A percentile compares a stretch with the other conserved stretches of the same genome.
phyloP scores from a whole-genome alignment of 345 rosid species.

The Erucastrum elatum region DNA sequence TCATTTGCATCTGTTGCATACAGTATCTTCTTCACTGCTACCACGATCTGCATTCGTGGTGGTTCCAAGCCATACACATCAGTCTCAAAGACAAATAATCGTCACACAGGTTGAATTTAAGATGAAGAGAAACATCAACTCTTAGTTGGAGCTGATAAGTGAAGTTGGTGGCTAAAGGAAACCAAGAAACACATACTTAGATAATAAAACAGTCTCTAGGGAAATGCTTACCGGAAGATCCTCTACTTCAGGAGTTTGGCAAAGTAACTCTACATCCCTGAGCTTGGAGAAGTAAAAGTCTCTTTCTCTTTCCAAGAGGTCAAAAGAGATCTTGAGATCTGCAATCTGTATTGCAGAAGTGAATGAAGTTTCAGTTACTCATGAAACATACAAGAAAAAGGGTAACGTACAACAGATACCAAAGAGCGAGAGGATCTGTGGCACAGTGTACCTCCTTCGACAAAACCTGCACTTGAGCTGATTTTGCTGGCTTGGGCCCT shows the following conservation, averaged over 20 bases:
- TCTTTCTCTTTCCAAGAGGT: constrained; percentile 80
- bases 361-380: background rate
- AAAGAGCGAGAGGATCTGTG: background rate
- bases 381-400: background rate
- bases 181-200: constrained; percentile 10
- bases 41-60: constrained; percentile 52
- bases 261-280: constrained; percentile 76
- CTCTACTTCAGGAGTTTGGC: constrained; percentile 73
- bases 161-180: background rate
- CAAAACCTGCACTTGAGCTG: constrained; percentile 58
- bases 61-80: constrained; percentile 7
- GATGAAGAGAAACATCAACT: too few species aligned
- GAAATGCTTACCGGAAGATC: constrained; percentile 52
- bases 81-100: background rate
- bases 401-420: background rate
- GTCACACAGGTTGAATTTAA: background rate
- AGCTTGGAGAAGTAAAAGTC: constrained; percentile 89
- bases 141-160: background rate
- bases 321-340: constrained; percentile 74
- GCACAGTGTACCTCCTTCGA: constrained; percentile 63
- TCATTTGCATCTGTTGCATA: constrained; percentile 79
- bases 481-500: constrained; percentile 61
- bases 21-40: constrained; percentile 80
- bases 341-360: constrained; percentile 47
- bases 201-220: background rate